Conservation (phyloP, 2,329 filamentous ascomycete species). For the Fusarium devonianum region DNA sequence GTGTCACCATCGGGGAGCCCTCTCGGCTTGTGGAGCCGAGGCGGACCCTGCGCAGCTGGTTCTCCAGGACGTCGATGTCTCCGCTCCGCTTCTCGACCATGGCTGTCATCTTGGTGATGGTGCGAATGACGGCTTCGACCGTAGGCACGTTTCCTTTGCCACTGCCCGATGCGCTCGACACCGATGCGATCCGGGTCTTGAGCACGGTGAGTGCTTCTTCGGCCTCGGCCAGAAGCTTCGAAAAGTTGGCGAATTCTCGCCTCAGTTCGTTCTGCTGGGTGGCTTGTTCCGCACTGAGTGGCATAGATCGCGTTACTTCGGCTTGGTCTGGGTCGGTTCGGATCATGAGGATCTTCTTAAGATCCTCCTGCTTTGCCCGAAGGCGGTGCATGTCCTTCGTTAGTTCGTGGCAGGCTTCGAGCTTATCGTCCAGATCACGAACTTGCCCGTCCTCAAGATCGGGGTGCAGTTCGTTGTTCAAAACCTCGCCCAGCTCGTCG, state of each 20-base stretch:
- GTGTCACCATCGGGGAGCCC: conserved; percentile 52
- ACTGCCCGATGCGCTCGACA: conserved; percentile 58
- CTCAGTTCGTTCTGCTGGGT: conserved; percentile 85
- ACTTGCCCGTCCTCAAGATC: conserved; percentile 74
- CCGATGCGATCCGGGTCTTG: conserved; percentile 75
- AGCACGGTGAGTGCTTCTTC: conserved; percentile 84
- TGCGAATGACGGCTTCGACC: conserved; percentile 89
- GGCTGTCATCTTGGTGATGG: conserved; percentile 88
- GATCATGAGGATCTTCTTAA: conserved; percentile 76
- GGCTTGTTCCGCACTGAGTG: conserved; percentile 83
- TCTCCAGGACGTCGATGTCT: conserved; percentile 89
- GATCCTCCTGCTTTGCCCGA: conserved; percentile 76
- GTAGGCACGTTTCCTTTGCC: conserved; percentile 70
- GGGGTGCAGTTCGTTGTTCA: conserved; percentile 68
- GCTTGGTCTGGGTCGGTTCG: conserved; percentile 72
- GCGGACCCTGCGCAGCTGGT: conserved; percentile 78
- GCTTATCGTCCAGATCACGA: conserved; percentile 71
- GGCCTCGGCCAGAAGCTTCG: conserved; percentile 75
- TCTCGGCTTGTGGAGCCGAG: conserved; percentile 56
- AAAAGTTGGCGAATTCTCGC: conserved; percentile 75
- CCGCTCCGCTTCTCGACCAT: conserved; percentile 92
- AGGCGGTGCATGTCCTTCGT: conserved; percentile 75
- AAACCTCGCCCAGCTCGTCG: conserved; percentile 68
- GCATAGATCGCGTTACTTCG: conserved; percentile 71
- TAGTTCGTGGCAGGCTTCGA: conserved; percentile 72